Conservation (phyloP, 129 eudicot species). For the Tanacetum coccineum region DNA sequence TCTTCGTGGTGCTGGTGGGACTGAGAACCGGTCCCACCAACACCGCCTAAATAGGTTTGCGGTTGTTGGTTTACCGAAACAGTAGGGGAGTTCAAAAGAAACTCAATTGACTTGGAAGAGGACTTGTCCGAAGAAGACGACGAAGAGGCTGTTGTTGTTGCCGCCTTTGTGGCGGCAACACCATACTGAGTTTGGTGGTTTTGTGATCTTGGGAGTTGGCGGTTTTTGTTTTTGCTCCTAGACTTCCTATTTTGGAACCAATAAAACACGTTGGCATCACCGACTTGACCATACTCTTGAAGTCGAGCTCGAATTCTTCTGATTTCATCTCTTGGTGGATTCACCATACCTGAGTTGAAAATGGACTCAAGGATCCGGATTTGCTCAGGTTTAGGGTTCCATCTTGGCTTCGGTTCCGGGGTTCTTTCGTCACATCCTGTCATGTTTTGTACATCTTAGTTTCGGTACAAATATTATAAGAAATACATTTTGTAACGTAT, state of each 20-base stretch:
- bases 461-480: not conserved
- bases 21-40: not conserved
- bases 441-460: conserved; percentile 15
- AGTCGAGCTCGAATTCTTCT: conserved; percentile 76
- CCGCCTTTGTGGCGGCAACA: conserved; percentile 14
- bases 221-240: conserved; percentile 82
- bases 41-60: conserved; percentile 23
- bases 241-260: conserved; percentile 99
- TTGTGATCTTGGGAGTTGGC: conserved; percentile 45
- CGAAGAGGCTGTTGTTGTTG: conserved; percentile 40
- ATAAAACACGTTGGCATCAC: conserved; percentile 97
- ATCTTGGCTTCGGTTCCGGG: conserved; percentile 96
- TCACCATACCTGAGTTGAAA: conserved; percentile 95
- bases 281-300: conserved; percentile 92
- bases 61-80: conserved; percentile 61
- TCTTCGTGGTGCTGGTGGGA: conserved; percentile 24
- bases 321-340: conserved; percentile 95
- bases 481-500: conserved; percentile 32
- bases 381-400: conserved; percentile 99
- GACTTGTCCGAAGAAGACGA: conserved; percentile 80
- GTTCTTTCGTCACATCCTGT: conserved; percentile 78
- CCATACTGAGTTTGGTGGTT: conserved; percentile 30
- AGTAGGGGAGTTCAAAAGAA: conserved; percentile 62
- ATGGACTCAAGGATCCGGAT: conserved; percentile 90
- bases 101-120: conserved; percentile 41